Evolutionary conservation across 2,329 filamentous ascomycete genomes (phyloP), one percentile per base, ranked within the genome.

Genomic region (Claviceps pazoutovae): DNA sequence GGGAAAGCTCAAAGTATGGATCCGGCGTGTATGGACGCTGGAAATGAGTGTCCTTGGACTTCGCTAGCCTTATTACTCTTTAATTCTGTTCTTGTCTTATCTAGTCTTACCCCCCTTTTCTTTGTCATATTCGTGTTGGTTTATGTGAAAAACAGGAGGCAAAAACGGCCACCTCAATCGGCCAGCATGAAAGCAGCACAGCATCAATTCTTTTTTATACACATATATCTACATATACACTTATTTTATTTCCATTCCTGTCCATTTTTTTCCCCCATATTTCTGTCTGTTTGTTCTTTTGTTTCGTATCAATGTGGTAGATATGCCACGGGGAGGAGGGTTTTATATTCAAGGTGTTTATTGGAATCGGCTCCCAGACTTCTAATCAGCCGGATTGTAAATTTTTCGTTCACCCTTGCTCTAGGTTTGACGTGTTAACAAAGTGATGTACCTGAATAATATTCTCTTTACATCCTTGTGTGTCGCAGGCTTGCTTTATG

Each of bases 21-120:
- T 98, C 66, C 79, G 93, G 63, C 80, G 93, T 61, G 93, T 98
- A 54, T 98, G 93, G 93, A 98, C 93, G 54, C 76, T 98, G 54
- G 93, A 98, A 75, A 98, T 98, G 88, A 93, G 87, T 65, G 88
- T 93, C 51, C 93, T 94, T 66, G 88, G 88, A 52, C 74, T 94
- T 59, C 84, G 87, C 65, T 88, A 66, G 62, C 21, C 26, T 34
- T n/a, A 46, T 17, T 23, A n/a, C 4, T 46, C 26, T 34, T 36
- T 4, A n/a, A 23, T 26, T 7, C 14, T 19, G 16, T 26, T 17
- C 14, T 14, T 17, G 45, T 8, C 45, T 2, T 21, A 34, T 46
- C n/a, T 43, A 9, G 14, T n/a, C 38, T 8, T 9, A n/a, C 38
- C n/a, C 17, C 14, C 6, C 6, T 19, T 41, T 41, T n/a, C 17